Base-by-base conservation (phyloP, 306 rosid genomes). In the Dryas alaskensis region DNA sequence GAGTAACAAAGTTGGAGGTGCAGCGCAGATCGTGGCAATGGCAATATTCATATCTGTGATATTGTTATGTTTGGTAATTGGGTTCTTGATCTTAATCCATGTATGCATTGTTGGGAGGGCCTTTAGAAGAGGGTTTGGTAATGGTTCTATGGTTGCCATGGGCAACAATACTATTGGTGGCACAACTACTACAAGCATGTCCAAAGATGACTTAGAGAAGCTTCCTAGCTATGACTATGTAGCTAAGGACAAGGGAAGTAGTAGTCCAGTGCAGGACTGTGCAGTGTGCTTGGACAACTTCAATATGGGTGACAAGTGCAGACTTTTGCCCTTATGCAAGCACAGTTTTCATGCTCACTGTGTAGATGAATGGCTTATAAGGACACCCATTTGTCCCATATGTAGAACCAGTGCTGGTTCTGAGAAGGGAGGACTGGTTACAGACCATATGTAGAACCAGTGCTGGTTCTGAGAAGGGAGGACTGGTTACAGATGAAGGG, bases 261-360 rank as follows among this genome's bases (percentile, higher is more conserved):
- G 87, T 71, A 81, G 87, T 71, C 76, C 86, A 9, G 76, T 76
- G 77, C 37, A 31, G 37, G 83, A 81, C 8, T 90, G 93, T 75
- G 91, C 86, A n/a, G 86, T 90, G 73, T 90, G 96, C 65, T 86
- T 90, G 82, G 92, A 88, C 77, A 81, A 13, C 70, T 83, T 86
- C 52, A 75, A 37, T 71, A 76, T 75, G 16, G 91, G 96, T 6
- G 92, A 86, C 19, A 88, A 81, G 80, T 88, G 93, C 69, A 83
- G 92, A 60, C 52, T 81, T 63, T 80, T 88, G 72, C 96, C 91
- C 1, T 16, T 71, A 9, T 86, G 91, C 65, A 84, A 78, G 53
- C 92, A 90, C 76, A 84, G 84, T 73, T 88, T 90, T 70, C 92
- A 88, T 76, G 84, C 88, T 2, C 83, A 74, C 0, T 88, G 92